These are phyloP conservation scores for Pachyrhizus erosus DNA, from an alignment of 306 rosid species.

Conservation along the genomic window DNA sequence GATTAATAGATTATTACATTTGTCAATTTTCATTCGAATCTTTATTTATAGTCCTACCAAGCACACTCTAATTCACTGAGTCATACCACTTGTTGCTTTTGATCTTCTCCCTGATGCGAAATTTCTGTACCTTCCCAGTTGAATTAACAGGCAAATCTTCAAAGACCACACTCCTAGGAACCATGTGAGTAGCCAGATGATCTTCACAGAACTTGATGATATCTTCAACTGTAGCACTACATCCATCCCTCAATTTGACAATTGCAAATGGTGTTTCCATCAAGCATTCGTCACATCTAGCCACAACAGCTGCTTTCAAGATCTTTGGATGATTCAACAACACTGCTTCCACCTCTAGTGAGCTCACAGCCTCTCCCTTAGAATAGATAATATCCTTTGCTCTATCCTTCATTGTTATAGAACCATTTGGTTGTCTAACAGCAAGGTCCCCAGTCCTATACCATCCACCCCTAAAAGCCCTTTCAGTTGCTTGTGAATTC, in stretches of 20 bases:
- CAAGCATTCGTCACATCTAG: slow-evolving; percentile 47
- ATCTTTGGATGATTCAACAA: slow-evolving; percentile 72
- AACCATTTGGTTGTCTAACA: slow-evolving; percentile 56
- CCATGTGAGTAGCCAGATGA: slow-evolving; percentile 65
- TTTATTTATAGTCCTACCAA: neutral
- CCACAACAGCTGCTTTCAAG: slow-evolving; percentile 78
- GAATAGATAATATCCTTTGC: slow-evolving; percentile 58
- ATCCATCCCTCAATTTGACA: slow-evolving; percentile 67
- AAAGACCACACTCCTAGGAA: slow-evolving; percentile 67
- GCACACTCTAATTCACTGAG: neutral
- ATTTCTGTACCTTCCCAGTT: slow-evolving; percentile 85
- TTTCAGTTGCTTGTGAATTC: slow-evolving; percentile 53
- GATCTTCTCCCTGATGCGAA: slow-evolving; percentile 61
- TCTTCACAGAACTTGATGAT: slow-evolving; percentile 64
- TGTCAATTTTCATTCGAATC: neutral
- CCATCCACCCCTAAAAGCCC: slow-evolving; percentile 76
- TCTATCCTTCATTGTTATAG: slow-evolving; percentile 77
- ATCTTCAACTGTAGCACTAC: slow-evolving; percentile 49
- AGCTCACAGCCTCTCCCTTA: slow-evolving; percentile 58
- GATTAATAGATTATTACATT: slow-evolving; percentile 3
- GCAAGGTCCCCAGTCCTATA: slow-evolving; percentile 80
- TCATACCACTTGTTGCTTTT: slow-evolving; percentile 28
- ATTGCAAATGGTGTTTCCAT: slow-evolving; percentile 58
- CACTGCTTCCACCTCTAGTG: slow-evolving; percentile 79
- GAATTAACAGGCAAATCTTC: slow-evolving; percentile 83